These are phyloP conservation scores for Schwanniomyces etchellsii DNA, from an alignment of 1,139 yeast genomes.

Conservation along the genomic window DNA sequence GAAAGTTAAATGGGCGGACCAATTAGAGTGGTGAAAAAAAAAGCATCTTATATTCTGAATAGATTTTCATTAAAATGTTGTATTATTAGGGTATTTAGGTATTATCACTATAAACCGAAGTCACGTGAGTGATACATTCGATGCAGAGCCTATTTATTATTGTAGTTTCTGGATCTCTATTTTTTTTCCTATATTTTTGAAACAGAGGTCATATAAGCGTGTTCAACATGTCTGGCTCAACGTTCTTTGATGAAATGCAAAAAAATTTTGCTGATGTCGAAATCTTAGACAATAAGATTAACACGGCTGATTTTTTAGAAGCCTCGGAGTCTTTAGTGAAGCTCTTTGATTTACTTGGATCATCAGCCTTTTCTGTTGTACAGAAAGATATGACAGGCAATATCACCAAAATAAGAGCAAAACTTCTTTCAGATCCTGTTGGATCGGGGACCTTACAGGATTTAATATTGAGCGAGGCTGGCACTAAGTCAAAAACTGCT, in stretches of 20 bases:
- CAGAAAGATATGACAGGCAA: conserved; percentile 89
- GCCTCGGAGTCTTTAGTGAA: conserved; percentile 83
- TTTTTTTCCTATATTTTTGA: too few species aligned
- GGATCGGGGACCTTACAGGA: conserved; percentile 67
- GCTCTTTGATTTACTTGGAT: conserved; percentile 78
- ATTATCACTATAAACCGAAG: too few species aligned
- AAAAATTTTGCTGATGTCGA: conserved; percentile 73
- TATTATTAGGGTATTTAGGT: too few species aligned
- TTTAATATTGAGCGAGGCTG: conserved; percentile 65
- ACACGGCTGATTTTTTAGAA: conserved; percentile 70
- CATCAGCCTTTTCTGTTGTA: conserved; percentile 79
- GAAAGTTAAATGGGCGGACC: conserved; percentile 47
- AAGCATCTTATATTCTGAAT: too few species aligned
- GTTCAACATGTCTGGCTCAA: conserved; percentile 20
- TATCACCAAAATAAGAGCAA: conserved; percentile 66
- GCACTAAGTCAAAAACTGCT: conserved; percentile 66
- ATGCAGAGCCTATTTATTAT: too few species aligned
- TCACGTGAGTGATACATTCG: too few species aligned
- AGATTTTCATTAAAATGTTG: too few species aligned
- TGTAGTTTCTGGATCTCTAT: too few species aligned
- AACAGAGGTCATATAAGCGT: too few species aligned
- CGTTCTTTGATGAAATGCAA: conserved; percentile 77
- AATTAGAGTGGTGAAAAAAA: conserved; percentile 51
- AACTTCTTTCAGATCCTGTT: conserved; percentile 61
- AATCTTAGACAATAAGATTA: conserved; percentile 55